Evolutionary conservation across 495 filamentous ascomycete genomes (phyloP).

Genomic region (Bacidia rubella): DNA sequence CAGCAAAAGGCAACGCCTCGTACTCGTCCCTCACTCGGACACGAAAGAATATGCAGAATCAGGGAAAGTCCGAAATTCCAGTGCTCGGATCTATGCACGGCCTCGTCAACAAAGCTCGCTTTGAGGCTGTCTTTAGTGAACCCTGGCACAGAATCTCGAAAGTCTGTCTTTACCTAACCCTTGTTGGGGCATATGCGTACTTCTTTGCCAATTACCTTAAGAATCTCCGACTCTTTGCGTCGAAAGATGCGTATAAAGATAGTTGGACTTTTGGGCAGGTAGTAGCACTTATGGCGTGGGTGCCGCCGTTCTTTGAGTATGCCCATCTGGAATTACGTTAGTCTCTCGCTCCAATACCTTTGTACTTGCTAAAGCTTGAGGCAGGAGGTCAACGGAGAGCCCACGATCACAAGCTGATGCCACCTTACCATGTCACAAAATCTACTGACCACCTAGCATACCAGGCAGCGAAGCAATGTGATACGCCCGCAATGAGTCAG

Average conservation of each 20-base stretch:
- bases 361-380: too few species aligned
- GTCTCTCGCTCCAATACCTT: too few species aligned
- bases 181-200: conserved; percentile 5
- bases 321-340: conserved; percentile 15
- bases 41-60: neutral
- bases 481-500: too few species aligned
- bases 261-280: conserved; percentile 18
- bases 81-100: neutral
- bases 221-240: conserved; percentile 8
- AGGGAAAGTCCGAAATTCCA: neutral
- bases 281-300: conserved; percentile 15
- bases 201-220: conserved; percentile 3
- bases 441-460: too few species aligned
- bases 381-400: conserved; percentile 13
- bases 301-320: conserved; percentile 12
- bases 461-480: too few species aligned
- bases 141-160: conserved; percentile 3
- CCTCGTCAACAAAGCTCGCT: neutral
- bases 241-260: neutral
- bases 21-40: too few species aligned
- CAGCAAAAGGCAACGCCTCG: too few species aligned
- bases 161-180: conserved; percentile 1
- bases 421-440: neutral
- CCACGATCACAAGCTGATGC: conserved; percentile 8
- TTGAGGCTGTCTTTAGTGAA: neutral